These are phyloP conservation scores for Lasiodiplodia gonubiensis DNA, from an alignment of 2,329 filamentous ascomycete species.

Conservation along the genomic window DNA sequence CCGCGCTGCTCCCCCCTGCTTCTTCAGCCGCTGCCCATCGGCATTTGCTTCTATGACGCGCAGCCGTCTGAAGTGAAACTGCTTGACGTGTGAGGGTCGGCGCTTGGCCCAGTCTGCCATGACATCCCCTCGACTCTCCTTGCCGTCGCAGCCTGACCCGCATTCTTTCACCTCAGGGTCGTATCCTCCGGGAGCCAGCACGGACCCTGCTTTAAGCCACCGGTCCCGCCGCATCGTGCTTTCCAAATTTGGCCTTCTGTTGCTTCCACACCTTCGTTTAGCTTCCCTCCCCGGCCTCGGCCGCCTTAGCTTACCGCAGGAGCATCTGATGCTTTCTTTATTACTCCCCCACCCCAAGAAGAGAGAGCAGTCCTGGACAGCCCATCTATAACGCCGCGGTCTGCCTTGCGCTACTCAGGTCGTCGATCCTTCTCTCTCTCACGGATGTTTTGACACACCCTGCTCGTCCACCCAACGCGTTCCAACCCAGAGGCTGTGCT, in stretches of 20 bases:
- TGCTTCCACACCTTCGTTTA: slow-evolving; percentile 15
- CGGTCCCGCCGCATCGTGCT: slow-evolving; percentile 20
- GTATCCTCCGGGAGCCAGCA: neutral
- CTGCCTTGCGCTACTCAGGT: neutral
- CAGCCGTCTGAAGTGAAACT: neutral
- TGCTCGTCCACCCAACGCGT: neutral
- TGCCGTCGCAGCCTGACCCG: neutral
- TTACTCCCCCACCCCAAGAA: neutral
- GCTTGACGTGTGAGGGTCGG: neutral
- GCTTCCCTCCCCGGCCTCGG: neutral
- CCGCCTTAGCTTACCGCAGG: neutral
- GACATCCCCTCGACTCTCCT: neutral
- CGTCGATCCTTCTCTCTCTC: neutral
- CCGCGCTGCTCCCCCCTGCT: neutral
- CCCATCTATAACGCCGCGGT: neutral
- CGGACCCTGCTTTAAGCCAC: slow-evolving; percentile 4
- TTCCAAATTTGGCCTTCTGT: slow-evolving; percentile 10
- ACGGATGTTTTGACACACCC: neutral
- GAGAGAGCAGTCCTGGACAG: neutral
- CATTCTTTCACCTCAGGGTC: slow-evolving; percentile 4
- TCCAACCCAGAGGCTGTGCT: slow-evolving; percentile 6
- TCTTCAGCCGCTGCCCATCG: neutral
- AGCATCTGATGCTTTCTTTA: neutral
- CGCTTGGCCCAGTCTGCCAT: neutral
- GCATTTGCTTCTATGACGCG: neutral